These are phyloP conservation scores for Ulota crispa DNA, from an alignment of 225 moss, liverwort and hornwort genomes.

Conservation along the genomic window DNA sequence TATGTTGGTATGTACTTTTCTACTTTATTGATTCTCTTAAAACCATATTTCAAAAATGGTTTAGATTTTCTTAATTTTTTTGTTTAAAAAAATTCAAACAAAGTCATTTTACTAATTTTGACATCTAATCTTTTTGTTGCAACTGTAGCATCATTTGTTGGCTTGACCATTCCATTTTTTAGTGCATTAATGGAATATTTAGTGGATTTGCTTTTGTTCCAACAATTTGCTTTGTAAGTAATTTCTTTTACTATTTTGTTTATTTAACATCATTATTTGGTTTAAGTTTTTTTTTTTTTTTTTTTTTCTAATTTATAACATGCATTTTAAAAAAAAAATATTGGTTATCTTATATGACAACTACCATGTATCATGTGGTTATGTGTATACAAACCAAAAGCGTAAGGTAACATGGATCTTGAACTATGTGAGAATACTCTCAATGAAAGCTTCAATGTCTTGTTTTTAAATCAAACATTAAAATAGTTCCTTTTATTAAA, in stretches of 20 bases:
- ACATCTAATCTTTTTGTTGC: background rate
- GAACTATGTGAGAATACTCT: background rate
- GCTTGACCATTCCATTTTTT: conserved; percentile 2
- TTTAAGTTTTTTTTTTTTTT: too few species aligned
- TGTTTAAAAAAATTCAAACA: background rate
- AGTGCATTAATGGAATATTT: background rate
- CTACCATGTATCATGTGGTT: conserved; percentile 9
- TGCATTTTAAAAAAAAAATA: too few species aligned
- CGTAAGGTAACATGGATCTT: background rate
- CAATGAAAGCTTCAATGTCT: too few species aligned
- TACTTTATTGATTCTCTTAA: background rate
- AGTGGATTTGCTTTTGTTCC: background rate
- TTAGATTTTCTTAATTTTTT: background rate
- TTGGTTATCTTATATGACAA: background rate
- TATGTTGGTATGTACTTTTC: background rate
- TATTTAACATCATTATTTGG: too few species aligned
- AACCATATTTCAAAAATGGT: background rate
- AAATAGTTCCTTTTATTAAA: too few species aligned
- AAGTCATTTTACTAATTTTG: background rate
- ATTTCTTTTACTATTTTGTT: background rate
- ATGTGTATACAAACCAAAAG: background rate
- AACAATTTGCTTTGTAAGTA: background rate
- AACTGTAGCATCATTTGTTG: background rate
- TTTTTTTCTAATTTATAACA: too few species aligned
- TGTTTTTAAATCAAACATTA: too few species aligned